Evolutionary conservation across 2,329 filamentous ascomycete species (phyloP), one percentile per base, ranked within the genome.

Genomic region (Penicillium brasilianum): DNA sequence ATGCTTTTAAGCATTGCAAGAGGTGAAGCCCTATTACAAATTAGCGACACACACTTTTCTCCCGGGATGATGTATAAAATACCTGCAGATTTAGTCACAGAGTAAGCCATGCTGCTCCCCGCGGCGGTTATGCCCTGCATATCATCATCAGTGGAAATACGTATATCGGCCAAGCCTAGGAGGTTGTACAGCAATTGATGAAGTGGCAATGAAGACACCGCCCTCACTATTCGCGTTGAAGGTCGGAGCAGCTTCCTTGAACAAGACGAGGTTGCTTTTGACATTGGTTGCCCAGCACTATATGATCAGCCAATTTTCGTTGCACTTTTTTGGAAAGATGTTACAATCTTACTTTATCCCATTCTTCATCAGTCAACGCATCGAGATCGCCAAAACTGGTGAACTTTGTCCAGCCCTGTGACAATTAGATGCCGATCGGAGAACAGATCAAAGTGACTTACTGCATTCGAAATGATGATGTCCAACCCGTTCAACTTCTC

Each of bases 1-100:
- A 50, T 39, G 44, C 55, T 22, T 57, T 57, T 4, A 57, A 25
- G 36, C 55, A 57, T 30, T 57, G 46, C 34, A 57, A 41, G 34
- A 57, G 55, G 34, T 57, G 55, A n/a, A 57, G 8, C 3, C 55
- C 55, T 57, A n/a, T 11, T 5, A 28, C 4, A 4, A 10, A 20
- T 28, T 25, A 39, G 22, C 11, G n/a, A 11, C 5, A 28, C 2
- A n/a, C 11, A 16, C 4, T 18, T 18, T 18, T 25, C 11, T 36
- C 30, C 8, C 7, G 1, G 20, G 13, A 7, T 3, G 4, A 18
- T 36, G 7, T 37, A 10, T 10, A 11, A 11, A 22, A 9, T 73
- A 77, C 89, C 86, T 11, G 91, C 91, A 0, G 91, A 85, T 74
- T 95, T 95, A 39, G 90, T 90, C 18, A 93, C 88, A 0, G 87